Evolutionary conservation across 257 asterid genomes (phyloP), one percentile per base, ranked within the genome.

Genomic region (Ilex asprella): DNA sequence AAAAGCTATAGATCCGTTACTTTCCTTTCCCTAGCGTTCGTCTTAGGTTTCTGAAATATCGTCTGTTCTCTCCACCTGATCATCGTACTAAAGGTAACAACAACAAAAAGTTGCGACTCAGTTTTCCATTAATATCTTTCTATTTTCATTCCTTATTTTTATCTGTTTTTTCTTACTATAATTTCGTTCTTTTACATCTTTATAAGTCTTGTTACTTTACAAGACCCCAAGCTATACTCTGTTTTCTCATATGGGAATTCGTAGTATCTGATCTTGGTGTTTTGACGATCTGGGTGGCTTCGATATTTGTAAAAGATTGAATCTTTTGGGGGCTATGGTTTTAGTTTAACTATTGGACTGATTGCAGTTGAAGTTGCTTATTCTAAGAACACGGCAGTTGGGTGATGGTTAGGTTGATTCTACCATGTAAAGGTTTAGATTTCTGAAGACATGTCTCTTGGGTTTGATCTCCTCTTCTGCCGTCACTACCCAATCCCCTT

Each of bases 351-450:
- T n/a, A 32, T 39, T 51, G 55, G 50, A 46, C 50, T 54, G 47
- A 64, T 50, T 56, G 10, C 41, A 27, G 44, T 51, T 39, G 57
- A 56, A 41, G 55, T 70, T 70, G 75, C 75, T 65, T 75, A 21
- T 39, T 71, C 65, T 82, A 62, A 73, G 81, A 47, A 59, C 77
- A 70, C 71, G 67, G 69, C 69, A 79, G 67, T 74, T 72, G 69
- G 82, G 52, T 63, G 68, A 92, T 92, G 95, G 86, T 91, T 73
- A 84, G 94, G 67, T 80, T 92, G 87, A 70, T 92, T 78, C 76
- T 89, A 57, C 96, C 95, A 55, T 82, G 80, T 82, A 85, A 85
- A 81, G 84, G 78, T 79, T 78, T 91, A 52, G 78, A 76, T 79
- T 80, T 86, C 43, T 87, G 6, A 83, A 76, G 91, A 78, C 85